Base-by-base conservation (phyloP, 1,139 yeast species). In the Candida glucosophila region DNA sequence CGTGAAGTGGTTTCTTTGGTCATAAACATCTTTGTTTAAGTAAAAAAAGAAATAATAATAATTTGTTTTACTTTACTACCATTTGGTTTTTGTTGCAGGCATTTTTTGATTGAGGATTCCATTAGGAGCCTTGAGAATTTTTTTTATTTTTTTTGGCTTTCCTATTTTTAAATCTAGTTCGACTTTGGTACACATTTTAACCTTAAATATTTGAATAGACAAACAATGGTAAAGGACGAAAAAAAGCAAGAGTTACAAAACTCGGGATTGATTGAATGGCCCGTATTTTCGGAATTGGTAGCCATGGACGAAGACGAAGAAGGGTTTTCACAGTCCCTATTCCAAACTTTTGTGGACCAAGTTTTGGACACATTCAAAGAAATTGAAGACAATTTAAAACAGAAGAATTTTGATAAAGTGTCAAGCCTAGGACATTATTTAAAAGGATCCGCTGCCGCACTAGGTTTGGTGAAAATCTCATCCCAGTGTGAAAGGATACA, bases 301-400 rank as follows among this genome's bases (percentile, higher is more conserved):
- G 80, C 85, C 29, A 88, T 90, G 96, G 97, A 90, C 52, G 88
- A 79, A 43, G 90, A 80, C 40, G 95, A 83, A 43, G 95, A 81
- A 41, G 90, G 80, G 8, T 90, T 90, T 58, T 78, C 92, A 20
- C 64, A 73, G 40, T 68, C 80, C 18, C 64, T 90, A 35, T 77
- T 88, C 29, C 71, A 72, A 36, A 85, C 92, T 20, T 90, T 82
- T 52, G 83, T 81, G 34, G 94, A 81, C 33, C 99, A 90, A 55
- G 95, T 93, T 10, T 67, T 69, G 36, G 79, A 75, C 14, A 88
- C 95, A 0, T 81, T 88, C 43, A 58, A 55, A 23, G 75, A 81
- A 37, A 80, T 90, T 52, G 79, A 79, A 34, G 53, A 55, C 10
- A 73, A 76, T 22, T 50, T 85, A 30, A 37, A 45, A 15, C 32